Percentiles rank a stretch among this genome's conserved stretches.
Evolutionary conservation across 2,329 filamentous ascomycete genomes (phyloP).

Genomic region (Dactylella cylindrospora): DNA sequence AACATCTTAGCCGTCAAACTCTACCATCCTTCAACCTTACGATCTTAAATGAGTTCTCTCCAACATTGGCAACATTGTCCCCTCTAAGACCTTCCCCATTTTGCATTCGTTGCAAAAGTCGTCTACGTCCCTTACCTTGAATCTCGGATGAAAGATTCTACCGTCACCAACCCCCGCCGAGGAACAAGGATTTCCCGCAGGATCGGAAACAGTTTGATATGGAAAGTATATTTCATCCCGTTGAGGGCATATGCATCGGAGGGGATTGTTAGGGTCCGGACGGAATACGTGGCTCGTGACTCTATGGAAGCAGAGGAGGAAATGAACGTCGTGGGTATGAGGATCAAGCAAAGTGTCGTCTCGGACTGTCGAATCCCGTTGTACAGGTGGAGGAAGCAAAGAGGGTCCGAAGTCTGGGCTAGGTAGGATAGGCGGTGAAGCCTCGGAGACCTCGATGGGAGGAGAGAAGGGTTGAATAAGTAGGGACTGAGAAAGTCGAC

Average conservation of each 20-base stretch:
- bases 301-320: slow-evolving; percentile 4
- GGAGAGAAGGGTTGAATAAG: too few species aligned
- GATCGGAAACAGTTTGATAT: not conserved
- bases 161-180: slow-evolving; percentile 1
- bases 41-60: too few species aligned
- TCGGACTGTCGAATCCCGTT: too few species aligned
- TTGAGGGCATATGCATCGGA: slow-evolving; percentile 9
- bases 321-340: slow-evolving; percentile 21
- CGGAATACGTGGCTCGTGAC: slow-evolving; percentile 7
- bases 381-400: too few species aligned
- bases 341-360: too few species aligned
- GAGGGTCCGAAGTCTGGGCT: too few species aligned
- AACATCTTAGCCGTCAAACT: slow-evolving; percentile 6
- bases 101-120: slow-evolving; percentile 8
- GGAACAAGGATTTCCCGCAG: not conserved
- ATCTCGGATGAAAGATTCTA: slow-evolving; percentile 10
- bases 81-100: too few species aligned
- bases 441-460: too few species aligned
- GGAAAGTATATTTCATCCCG: slow-evolving; percentile 13
- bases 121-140: slow-evolving; percentile 14
- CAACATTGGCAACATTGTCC: too few species aligned
- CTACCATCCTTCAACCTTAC: too few species aligned
- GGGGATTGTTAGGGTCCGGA: not conserved
- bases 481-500: too few species aligned
- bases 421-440: too few species aligned